Evolutionary conservation across 2,329 filamentous ascomycete genomes (phyloP), one percentile per base, ranked within the genome.

Genomic region (Myriosclerotinia scirpicola): DNA sequence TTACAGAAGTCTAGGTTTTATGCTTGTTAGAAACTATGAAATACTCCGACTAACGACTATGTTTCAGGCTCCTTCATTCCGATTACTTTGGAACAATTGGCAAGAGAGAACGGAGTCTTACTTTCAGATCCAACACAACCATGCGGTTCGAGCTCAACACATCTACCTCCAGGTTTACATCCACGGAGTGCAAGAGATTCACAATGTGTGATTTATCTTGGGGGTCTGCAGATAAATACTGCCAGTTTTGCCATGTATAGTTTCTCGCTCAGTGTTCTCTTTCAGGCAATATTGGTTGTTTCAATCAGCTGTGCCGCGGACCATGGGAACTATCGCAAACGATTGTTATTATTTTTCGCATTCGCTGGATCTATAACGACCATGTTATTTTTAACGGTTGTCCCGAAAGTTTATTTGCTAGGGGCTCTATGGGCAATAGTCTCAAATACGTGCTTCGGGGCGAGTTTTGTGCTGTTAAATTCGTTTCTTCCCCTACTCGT

Each of bases 211-310:
- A 87, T 98, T 67, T 86, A 89, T 70, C 82, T 98, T 6, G 80
- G 96, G 34, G 94, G 94, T 7, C 78, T 90, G 68, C 89, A 96
- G 74, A 89, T 99, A 80, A 98, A 98, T 78, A 97, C 94, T 0
- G 93, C 94, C 46, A 96, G 91, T 78, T 97, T 98, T 78, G 94
- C 93, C 76, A 96, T 98, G 92, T 98, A 98, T 79, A 97, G 93
- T 2, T 99, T 99, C 79, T 96, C 93, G 67, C 82, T 96, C 74
- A 96, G 92, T 76, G 95, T 99, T 1, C 79, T 97, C 26, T 78
- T 97, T 14, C 95, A 99, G 77, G 91, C 93, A 1, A 79, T 98
- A 38, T 81, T 98, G 40, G 96, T 99, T 54, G 92, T 99, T 70
- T 96, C 93, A 75, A 97, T 99, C 83, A 97, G 93, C 75, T 95